A percentile compares a stretch with the other conserved stretches of the same genome.
Conservation (phyloP, 2,329 filamentous ascomycete species). For the Aureobasidium lini region DNA sequence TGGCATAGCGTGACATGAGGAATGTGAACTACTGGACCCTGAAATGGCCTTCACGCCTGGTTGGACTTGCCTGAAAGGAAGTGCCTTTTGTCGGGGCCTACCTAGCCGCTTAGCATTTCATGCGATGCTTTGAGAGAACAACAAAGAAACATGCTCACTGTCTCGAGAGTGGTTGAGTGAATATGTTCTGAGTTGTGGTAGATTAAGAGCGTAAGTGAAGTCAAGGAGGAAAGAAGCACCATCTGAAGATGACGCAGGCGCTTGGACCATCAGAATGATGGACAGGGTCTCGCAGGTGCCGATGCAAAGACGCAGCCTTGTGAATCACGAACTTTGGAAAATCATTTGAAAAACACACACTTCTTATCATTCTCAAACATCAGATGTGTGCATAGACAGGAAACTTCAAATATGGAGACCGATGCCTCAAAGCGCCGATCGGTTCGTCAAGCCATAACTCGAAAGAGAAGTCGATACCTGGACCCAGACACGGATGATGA, state of each 20-base stretch:
- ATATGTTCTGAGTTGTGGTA: neutral
- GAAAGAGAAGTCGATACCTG: conserved; percentile 27
- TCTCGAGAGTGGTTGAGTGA: neutral
- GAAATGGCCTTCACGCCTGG: no score
- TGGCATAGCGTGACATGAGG: neutral
- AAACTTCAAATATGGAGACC: neutral
- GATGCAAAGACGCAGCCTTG: neutral
- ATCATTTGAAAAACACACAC: neutral
- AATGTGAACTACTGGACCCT: neutral
- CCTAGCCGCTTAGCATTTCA: no score
- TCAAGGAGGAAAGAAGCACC: neutral
- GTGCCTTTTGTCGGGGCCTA: no score
- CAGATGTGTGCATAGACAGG: neutral
- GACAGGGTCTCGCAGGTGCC: conserved; percentile 1
- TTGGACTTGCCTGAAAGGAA: no score
- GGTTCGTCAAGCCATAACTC: conserved; percentile 24
- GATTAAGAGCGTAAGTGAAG: neutral
- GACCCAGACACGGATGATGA: conserved; percentile 32
- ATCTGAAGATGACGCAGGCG: neutral
- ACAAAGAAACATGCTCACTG: neutral
- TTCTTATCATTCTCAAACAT: neutral
- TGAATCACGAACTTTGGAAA: conserved; percentile 1
- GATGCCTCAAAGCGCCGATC: conserved; percentile 26
- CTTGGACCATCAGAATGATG: neutral
- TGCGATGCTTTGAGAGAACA: neutral